Evolutionary conservation across 169 alveolate genomes (phyloP).

Genomic region (Theileria orientalis): DNA sequence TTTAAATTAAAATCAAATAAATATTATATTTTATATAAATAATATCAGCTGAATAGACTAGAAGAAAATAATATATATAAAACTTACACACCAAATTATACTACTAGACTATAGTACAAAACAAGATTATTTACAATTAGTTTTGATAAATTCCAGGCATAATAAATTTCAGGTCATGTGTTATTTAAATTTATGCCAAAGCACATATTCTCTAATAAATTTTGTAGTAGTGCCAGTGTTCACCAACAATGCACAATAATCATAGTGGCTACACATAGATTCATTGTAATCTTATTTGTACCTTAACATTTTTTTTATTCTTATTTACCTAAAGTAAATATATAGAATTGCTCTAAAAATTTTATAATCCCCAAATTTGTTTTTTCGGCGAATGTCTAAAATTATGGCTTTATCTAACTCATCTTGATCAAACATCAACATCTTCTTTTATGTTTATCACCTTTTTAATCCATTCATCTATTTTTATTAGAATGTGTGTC

Average conservation of each 20-base stretch:
- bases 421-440: no score
- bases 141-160: background rate
- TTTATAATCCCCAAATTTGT: background rate
- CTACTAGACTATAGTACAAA: background rate
- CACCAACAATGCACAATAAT: slow-evolving; percentile 50
- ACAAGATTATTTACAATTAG: background rate
- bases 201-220: background rate
- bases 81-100: slow-evolving; percentile 14
- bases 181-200: background rate
- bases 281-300: slow-evolving; percentile 16
- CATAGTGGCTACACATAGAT: slow-evolving; percentile 32
- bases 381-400: background rate
- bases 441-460: no score
- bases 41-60: background rate
- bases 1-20: background rate
- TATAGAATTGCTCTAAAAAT: background rate
- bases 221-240: slow-evolving; percentile 16
- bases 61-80: background rate
- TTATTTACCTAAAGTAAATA: background rate
- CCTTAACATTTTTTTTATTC: background rate
- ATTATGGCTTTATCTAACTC: background rate
- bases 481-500: no score
- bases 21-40: background rate
- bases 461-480: no score
- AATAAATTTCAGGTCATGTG: background rate